phyloP scores from a whole-genome alignment of 257 asterid genomes.

The Nicotiana knightiana region DNA sequence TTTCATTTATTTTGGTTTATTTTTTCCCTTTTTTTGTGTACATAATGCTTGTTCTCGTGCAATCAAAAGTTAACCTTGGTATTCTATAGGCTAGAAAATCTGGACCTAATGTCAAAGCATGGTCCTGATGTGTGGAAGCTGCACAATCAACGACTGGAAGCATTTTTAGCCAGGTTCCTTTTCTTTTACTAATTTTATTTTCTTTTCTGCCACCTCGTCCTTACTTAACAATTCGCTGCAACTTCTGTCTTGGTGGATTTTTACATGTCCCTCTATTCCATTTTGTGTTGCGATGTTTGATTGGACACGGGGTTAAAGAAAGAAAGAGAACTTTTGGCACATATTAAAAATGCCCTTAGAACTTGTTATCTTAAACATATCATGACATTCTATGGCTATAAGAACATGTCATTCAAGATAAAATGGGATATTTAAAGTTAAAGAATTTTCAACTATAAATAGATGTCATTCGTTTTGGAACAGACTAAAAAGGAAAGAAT shows the following conservation, averaged over 20 bases:
- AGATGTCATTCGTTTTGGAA: background rate
- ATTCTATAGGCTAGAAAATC: constrained; percentile 75
- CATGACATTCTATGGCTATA: background rate
- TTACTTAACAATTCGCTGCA: background rate
- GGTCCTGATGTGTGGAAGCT: constrained; percentile 95
- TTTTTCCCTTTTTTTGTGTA: background rate
- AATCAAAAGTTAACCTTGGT: background rate
- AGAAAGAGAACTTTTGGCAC: background rate
- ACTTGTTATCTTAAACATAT: background rate
- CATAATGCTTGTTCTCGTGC: background rate
- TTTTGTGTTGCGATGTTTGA: background rate
- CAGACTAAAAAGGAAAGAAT: background rate
- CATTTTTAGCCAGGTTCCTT: constrained; percentile 62
- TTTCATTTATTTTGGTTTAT: background rate
- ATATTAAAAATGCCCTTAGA: background rate
- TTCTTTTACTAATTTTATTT: background rate
- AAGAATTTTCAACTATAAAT: background rate
- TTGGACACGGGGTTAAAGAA: background rate
- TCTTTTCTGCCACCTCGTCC: background rate
- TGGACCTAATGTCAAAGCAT: constrained; percentile 80
- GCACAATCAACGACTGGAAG: constrained; percentile 80
- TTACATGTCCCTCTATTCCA: background rate
- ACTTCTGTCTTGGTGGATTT: background rate
- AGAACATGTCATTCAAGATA: background rate
- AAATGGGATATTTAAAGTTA: background rate